A percentile compares a stretch with the other conserved stretches of the same genome.
These are phyloP conservation scores for Pestalotiopsis sp. DNA, from an alignment of 2,329 filamentous ascomycete genomes.

Conservation along the genomic window DNA sequence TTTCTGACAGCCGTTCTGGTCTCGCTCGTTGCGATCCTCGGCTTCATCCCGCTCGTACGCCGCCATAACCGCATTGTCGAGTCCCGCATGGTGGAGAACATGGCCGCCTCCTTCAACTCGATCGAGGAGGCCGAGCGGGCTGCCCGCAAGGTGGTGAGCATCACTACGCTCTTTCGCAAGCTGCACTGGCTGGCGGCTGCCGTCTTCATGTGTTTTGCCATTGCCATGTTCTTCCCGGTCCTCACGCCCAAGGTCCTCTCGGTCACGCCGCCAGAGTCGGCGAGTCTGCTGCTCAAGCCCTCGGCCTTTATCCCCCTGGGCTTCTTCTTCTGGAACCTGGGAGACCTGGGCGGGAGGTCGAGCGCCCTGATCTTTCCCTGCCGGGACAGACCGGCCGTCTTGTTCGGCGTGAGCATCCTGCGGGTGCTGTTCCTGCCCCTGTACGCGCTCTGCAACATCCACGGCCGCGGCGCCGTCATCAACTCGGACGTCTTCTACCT, in stretches of 20 bases:
- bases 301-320: constrained; percentile 84
- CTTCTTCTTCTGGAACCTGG: constrained; percentile 92
- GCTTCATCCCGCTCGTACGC: constrained; percentile 73
- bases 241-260: constrained; percentile 74
- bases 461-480: constrained; percentile 72
- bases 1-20: constrained; percentile 86
- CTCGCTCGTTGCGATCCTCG: constrained; percentile 68
- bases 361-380: constrained; percentile 57
- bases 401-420: constrained; percentile 69
- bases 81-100: constrained; percentile 46
- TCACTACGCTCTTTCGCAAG: constrained; percentile 72
- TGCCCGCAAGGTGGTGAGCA: constrained; percentile 49
- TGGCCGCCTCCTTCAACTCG: constrained; percentile 52
- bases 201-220: constrained; percentile 76
- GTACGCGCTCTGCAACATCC: constrained; percentile 88
- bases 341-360: constrained; percentile 79
- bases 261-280: constrained; percentile 38
- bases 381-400: constrained; percentile 61
- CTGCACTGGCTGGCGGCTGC: constrained; percentile 77
- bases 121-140: constrained; percentile 55
- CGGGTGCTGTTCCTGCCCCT: constrained; percentile 77
- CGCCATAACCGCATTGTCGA: constrained; percentile 58
- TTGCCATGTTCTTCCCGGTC: constrained; percentile 95
- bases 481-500: constrained; percentile 88
- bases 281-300: constrained; percentile 65